Evolutionary conservation across 139 green algal genomes (phyloP).

Genomic region (Chlorella vulgaris): DNA sequence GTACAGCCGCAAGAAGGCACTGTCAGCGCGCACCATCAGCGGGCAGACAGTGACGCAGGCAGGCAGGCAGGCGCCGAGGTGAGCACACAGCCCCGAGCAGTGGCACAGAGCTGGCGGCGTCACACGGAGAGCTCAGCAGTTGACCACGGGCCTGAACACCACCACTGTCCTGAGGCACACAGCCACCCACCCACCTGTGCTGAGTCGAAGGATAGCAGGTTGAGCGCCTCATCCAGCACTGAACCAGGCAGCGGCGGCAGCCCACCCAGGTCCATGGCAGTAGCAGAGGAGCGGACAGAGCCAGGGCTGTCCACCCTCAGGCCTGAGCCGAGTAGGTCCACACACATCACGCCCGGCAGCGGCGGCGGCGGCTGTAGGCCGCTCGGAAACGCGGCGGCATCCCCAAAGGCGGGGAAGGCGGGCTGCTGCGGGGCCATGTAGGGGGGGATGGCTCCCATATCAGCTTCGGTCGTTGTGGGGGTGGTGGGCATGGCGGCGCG

Average conservation of each 20-base stretch:
- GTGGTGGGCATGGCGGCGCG: neutral
- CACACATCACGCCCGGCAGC: constrained; percentile 9
- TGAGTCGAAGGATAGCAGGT: constrained; percentile 39
- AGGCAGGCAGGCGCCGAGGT: too few species aligned
- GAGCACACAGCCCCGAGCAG: too few species aligned
- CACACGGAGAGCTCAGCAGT: too few species aligned
- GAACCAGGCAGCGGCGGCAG: neutral
- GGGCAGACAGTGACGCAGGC: too few species aligned
- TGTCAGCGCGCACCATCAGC: too few species aligned
- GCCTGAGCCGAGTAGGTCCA: neutral
- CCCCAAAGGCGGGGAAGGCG: neutral
- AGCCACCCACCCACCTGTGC: neutral
- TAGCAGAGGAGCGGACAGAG: neutral
- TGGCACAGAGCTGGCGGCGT: too few species aligned
- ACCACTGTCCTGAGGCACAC: neutral
- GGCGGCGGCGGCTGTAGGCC: constrained; percentile 25
- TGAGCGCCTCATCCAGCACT: constrained; percentile 44
- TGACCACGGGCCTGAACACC: too few species aligned
- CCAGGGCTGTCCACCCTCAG: neutral
- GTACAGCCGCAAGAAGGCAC: too few species aligned
- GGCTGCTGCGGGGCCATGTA: neutral
- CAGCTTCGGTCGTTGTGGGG: neutral
- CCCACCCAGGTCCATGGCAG: neutral
- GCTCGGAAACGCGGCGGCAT: neutral
- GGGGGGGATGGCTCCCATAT: neutral